Evolutionary conservation across 2,329 filamentous ascomycete species (phyloP).

Genomic region (Podosphaera xanthii): DNA sequence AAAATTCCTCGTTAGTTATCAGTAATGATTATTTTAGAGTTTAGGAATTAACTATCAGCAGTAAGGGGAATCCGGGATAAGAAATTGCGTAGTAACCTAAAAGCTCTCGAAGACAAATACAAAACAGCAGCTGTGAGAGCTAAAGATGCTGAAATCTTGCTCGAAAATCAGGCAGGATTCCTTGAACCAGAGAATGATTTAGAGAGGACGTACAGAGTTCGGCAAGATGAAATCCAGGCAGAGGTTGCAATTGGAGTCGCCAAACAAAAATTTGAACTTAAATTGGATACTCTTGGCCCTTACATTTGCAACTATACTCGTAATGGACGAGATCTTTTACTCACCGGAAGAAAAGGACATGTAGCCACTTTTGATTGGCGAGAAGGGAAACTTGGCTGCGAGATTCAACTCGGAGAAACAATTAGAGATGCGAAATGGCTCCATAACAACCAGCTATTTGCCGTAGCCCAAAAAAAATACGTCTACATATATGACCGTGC

Average conservation of each 20-base stretch:
- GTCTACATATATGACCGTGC: slow-evolving; percentile 89
- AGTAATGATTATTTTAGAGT: too few species aligned
- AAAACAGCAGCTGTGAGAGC: slow-evolving; percentile 60
- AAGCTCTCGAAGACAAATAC: slow-evolving; percentile 59
- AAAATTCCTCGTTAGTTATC: slow-evolving; percentile 30
- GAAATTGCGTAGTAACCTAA: slow-evolving; percentile 66
- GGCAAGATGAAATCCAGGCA: slow-evolving; percentile 61
- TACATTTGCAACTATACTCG: slow-evolving; percentile 77
- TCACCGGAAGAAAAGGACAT: slow-evolving; percentile 83
- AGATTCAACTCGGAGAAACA: slow-evolving; percentile 77
- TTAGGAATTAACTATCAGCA: slow-evolving; percentile 35
- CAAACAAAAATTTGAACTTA: slow-evolving; percentile 81
- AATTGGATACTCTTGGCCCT: slow-evolving; percentile 59
- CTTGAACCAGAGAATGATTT: slow-evolving; percentile 73
- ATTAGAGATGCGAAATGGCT: slow-evolving; percentile 77
- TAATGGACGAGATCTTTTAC: slow-evolving; percentile 65
- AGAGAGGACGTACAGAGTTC: slow-evolving; percentile 78
- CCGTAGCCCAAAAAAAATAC: slow-evolving; percentile 86
- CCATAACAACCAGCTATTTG: slow-evolving; percentile 86
- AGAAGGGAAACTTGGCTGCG: slow-evolving; percentile 72
- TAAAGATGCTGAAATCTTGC: slow-evolving; percentile 84
- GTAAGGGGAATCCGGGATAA: slow-evolving; percentile 60
- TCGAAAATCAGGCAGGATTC: slow-evolving; percentile 70
- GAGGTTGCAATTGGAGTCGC: slow-evolving; percentile 63
- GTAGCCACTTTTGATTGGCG: slow-evolving; percentile 94